Evolutionary conservation across 768 basidiomycete species (phyloP).

Genomic region (Suillus subluteus): DNA sequence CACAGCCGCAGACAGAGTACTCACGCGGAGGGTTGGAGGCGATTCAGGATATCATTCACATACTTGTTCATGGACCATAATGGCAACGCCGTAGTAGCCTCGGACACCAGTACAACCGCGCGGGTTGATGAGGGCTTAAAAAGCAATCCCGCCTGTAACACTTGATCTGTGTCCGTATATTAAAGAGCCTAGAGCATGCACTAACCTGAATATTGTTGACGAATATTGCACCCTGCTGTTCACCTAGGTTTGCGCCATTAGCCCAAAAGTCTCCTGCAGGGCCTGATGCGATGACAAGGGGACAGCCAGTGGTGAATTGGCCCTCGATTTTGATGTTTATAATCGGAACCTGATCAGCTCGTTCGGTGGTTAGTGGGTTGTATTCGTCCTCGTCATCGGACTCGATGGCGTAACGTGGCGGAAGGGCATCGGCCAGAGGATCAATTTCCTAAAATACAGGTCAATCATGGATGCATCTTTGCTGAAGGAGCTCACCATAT

Average conservation of each 20-base stretch:
- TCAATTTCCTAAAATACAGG: conserved; percentile 48
- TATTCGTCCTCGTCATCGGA: conserved; percentile 73
- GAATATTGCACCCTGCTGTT: conserved; percentile 49
- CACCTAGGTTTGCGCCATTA: conserved; percentile 51
- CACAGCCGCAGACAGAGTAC: conserved; percentile 7
- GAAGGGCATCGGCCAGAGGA: conserved; percentile 56
- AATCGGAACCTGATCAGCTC: conserved; percentile 19
- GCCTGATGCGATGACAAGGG: conserved; percentile 50
- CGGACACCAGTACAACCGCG: conserved; percentile 54
- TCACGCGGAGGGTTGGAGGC: conserved; percentile 52
- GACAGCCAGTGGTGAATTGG: conserved; percentile 28
- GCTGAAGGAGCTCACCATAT: conserved; percentile 10
- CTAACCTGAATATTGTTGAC: conserved; percentile 52
- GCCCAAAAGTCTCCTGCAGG: conserved; percentile 55
- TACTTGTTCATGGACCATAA: conserved; percentile 54
- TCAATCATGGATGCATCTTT: conserved; percentile 5
- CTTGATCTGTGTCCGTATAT: not conserved
- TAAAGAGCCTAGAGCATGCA: not conserved
- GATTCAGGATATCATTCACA: conserved; percentile 44
- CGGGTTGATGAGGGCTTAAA: conserved; percentile 55
- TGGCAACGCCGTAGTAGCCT: conserved; percentile 50
- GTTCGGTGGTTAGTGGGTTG: conserved; percentile 40
- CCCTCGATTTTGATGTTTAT: conserved; percentile 44
- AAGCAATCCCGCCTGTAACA: conserved; percentile 49
- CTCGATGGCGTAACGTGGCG: conserved; percentile 65